Conservation (phyloP, 176 grass and related monocot genomes). For the Hordeum vulgare region MorexV3_pseudomolecules_assembly NC_058523.1:53145335-53145834, state of each 20-base stretch:
- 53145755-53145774: constrained; percentile 86
- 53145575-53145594: constrained; percentile 90
- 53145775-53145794: constrained; percentile 88
- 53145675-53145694: not conserved
- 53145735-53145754: constrained; percentile 72
- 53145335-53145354: no score
- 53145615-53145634: constrained; percentile 63
- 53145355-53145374: no score
- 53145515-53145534: not conserved
- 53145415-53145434: not conserved
- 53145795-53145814: constrained; percentile 66
- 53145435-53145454: not conserved
- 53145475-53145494: not conserved
- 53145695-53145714: not conserved
- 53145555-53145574: constrained; percentile 36
- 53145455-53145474: not conserved
- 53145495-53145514: not conserved
- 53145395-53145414: no score
- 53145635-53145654: constrained; percentile 70
- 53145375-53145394: no score
- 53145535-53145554: not conserved
- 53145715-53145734: not conserved
- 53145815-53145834: constrained; percentile 72
- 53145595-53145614: constrained; percentile 80
- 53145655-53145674: constrained; percentile 33